These are phyloP conservation scores for Backusella australiensis DNA, from an alignment of 192 early-diverging fungal species.

Conservation along the genomic window DNA sequence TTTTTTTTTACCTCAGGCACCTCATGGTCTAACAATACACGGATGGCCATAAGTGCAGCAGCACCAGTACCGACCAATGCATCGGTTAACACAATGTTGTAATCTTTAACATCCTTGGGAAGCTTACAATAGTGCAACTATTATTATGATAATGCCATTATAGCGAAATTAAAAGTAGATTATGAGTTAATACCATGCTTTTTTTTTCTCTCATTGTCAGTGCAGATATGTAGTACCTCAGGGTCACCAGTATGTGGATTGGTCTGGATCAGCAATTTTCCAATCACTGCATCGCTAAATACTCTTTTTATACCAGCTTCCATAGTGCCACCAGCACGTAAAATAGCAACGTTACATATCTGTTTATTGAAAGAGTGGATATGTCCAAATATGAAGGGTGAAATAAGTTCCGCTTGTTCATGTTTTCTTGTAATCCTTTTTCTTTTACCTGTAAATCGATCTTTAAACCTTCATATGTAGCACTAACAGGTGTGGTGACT, in stretches of 20 bases:
- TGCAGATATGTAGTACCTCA: slow-evolving; percentile 24
- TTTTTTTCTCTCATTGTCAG: background rate
- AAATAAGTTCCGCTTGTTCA: background rate
- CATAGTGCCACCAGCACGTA: slow-evolving; percentile 91
- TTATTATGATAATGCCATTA: background rate
- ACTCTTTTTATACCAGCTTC: slow-evolving; percentile 82
- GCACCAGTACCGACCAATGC: slow-evolving; percentile 91
- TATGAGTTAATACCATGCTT: background rate
- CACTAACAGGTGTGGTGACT: slow-evolving; percentile 21
- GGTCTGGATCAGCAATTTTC: slow-evolving; percentile 90
- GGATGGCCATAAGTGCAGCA: slow-evolving; percentile 93
- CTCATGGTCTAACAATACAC: slow-evolving; percentile 88
- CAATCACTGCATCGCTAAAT: slow-evolving; percentile 76
- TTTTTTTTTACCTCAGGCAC: slow-evolving; percentile 58
- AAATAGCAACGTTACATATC: slow-evolving; percentile 79
- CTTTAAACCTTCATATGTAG: slow-evolving; percentile 15
- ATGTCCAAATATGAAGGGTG: background rate
- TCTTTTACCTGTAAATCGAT: slow-evolving; percentile 17
- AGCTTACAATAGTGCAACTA: slow-evolving; percentile 85
- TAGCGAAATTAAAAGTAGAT: background rate
- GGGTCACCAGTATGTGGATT: slow-evolving; percentile 80
- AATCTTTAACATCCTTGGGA: slow-evolving; percentile 58
- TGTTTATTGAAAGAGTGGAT: slow-evolving; percentile 11
- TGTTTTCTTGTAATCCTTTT: background rate
- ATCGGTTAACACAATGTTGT: slow-evolving; percentile 78